Base-by-base conservation (phyloP, 306 rosid genomes). In the Fragaria ananassa region DNA sequence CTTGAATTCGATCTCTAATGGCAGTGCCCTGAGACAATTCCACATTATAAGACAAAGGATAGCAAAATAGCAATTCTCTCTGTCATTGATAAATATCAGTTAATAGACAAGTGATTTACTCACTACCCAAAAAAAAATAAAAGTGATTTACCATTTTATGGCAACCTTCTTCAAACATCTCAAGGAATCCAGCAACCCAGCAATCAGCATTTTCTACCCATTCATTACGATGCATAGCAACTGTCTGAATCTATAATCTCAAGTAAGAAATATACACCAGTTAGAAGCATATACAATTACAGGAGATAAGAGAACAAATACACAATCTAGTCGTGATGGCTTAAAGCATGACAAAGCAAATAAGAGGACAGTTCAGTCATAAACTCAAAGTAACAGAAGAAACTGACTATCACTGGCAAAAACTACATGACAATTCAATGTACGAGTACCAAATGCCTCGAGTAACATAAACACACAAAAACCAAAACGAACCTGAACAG, bases 191-290 rank as follows among this genome's bases (percentile, higher is more conserved):
- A 83, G 92, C 99, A 63, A 95, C 97, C 99, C 86, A 89, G 41
- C 98, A 97, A 82, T 95, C 98, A 68, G 97, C 98, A 92, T 95
- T 95, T 85, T 92, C 99, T 47, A 95, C 99, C 99, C 97, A 95
- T 80, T 95, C 99, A 84, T 95, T 95, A 27, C 96, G 88, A 86
- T 90, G 97, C 99, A 95, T 89, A 50, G 93, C 96, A 68, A 95
- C 97, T 72, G 86, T 92, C 88, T 95, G 98, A 79, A 95, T 84
- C 98, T 95, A 76, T 61, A 80, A 79, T 54, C 72, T 81, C 44
- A 76, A 75, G 70, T 80, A 72, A 79, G 53, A 66, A 69, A 74
- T 34, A 34, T 70, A 80, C 70, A 80, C 67, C 66, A 58, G 78
- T 80, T 77, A 82, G 51, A 39, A 47, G 75, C 71, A 78, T 53